Percentiles rank a stretch among this genome's conserved stretches.
phyloP scores from a whole-genome alignment of 2,329 filamentous ascomycete genomes.

The Monosporascus sp. region DNA sequence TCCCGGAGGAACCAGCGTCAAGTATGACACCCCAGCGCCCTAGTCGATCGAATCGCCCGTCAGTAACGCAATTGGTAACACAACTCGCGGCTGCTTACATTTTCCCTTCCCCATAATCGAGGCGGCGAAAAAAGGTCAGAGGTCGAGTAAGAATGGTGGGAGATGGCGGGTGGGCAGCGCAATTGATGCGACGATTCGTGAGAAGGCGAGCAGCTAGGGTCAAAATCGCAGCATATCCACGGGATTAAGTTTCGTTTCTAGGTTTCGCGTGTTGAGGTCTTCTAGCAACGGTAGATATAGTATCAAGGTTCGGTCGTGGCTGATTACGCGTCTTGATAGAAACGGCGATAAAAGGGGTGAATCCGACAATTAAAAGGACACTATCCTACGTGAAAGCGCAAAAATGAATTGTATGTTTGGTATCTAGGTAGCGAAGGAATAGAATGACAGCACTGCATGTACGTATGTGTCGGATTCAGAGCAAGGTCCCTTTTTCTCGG shows the following conservation, averaged over 20 bases:
- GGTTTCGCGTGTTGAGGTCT: too few species aligned
- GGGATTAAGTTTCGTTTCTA: too few species aligned
- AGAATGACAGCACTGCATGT: background rate
- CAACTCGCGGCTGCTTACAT: background rate
- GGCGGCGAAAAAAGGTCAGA: background rate
- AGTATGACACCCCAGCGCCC: constrained; percentile 87
- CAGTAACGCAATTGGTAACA: background rate
- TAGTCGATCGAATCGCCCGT: constrained; percentile 19
- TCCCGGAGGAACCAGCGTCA: constrained; percentile 96
- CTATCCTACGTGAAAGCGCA: background rate
- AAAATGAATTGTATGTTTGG: background rate
- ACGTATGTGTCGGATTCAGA: background rate
- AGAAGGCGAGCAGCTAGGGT: background rate
- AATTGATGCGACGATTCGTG: background rate
- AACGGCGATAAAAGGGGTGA: background rate
- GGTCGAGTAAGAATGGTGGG: background rate
- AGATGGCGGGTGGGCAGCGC: too few species aligned
- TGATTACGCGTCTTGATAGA: background rate
- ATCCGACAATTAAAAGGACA: background rate
- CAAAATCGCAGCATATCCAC: background rate
- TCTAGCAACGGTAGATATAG: background rate
- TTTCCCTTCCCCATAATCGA: background rate
- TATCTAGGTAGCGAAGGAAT: background rate
- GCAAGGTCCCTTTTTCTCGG: background rate
- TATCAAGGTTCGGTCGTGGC: background rate